Evolutionary conservation across 495 filamentous ascomycete species (phyloP), one percentile per base, ranked within the genome.

Genomic region (Aspergillus homomorphus): DNA sequence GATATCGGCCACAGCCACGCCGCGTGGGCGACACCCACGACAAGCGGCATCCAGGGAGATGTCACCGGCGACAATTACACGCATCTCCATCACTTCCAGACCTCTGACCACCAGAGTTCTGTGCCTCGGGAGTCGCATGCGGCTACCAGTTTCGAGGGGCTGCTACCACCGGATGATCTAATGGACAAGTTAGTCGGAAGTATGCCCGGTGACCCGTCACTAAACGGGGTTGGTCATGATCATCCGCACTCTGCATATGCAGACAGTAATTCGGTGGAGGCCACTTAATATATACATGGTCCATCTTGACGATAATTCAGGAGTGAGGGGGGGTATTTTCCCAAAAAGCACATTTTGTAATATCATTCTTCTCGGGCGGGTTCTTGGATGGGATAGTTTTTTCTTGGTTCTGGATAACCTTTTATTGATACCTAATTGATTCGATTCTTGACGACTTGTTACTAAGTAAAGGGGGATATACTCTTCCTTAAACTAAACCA

Each of bases 171-270:
- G 1, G 75, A 77, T 18, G 73, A 77, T 54, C 64, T 78, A 51
- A 71, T 76, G 61, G 70, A 73, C 45, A 78, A 75, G 61, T 51
- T 77, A 20, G 73, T 77, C 33, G 69, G 74, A 23, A 70, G 69
- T 18, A 70, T 77, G 52, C 65, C 73, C 45, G 70, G 66, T 33
- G 73, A 68, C 46, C 59, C 68, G 22, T 61, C 61, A 55, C 75
- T 77, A 66, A 72, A 76, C 59, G 72, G 73, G 67, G 70, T 68
- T 30, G 73, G 71, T 54, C 71, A 68, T 46, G 73, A 74, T 49
- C 71, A 74, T 68, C 60, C 63, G 3, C 67, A 56, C 45, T 43
- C 60, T 10, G 55, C 63, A 33, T 77, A 75, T 61, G 58, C 61
- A 6, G 74, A 76, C 44, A 68, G 63, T 49, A 62, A 62, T 46